Percentiles rank a stretch among this genome's conserved stretches.
These are phyloP conservation scores for Aspergillus intermedius DNA, from an alignment of 2,329 filamentous ascomycete genomes.

Conservation along the genomic window DNA sequence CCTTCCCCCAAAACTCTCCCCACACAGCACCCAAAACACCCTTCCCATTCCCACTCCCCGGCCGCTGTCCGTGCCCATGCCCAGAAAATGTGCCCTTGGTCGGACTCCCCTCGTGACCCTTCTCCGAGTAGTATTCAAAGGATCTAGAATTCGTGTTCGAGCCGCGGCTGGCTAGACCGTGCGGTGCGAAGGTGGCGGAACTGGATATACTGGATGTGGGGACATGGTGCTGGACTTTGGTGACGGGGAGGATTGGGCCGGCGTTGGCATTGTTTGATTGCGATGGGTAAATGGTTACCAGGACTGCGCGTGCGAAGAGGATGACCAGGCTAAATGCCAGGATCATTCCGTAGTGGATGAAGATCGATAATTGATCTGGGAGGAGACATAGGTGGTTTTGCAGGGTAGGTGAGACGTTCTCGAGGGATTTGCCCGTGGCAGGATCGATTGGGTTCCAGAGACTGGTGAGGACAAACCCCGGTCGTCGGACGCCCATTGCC, in stretches of 20 bases:
- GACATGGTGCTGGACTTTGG: slow-evolving; percentile 16
- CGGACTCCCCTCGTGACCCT: slow-evolving; percentile 15
- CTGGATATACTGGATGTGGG: slow-evolving; percentile 28
- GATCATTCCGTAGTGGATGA: slow-evolving; percentile 68
- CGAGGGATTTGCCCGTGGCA: slow-evolving; percentile 27
- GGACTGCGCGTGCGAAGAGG: slow-evolving; percentile 41
- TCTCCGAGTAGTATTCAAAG: slow-evolving; percentile 18
- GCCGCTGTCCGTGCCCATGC: slow-evolving; percentile 18
- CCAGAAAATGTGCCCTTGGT: slow-evolving; percentile 7
- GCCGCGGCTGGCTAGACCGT: slow-evolving; percentile 23
- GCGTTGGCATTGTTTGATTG: slow-evolving; percentile 3
- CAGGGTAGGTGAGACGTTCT: slow-evolving; percentile 49
- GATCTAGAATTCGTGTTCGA: slow-evolving; percentile 16
- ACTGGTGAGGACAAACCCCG: slow-evolving; percentile 81
- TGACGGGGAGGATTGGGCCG: slow-evolving; percentile 23
- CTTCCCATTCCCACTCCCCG: slow-evolving; percentile 15
- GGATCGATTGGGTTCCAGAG: slow-evolving; percentile 84
- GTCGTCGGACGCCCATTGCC: slow-evolving; percentile 88
- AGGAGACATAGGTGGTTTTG: slow-evolving; percentile 88
- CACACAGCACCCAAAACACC: slow-evolving; percentile 39
- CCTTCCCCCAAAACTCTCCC: slow-evolving; percentile 55
- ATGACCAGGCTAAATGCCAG: slow-evolving; percentile 47
- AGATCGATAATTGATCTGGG: slow-evolving; percentile 79
- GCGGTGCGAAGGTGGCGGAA: slow-evolving; percentile 22
- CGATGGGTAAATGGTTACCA: slow-evolving; percentile 20